Base-by-base conservation (phyloP, 768 basidiomycete species). In the Hericium rajendrae region DNA sequence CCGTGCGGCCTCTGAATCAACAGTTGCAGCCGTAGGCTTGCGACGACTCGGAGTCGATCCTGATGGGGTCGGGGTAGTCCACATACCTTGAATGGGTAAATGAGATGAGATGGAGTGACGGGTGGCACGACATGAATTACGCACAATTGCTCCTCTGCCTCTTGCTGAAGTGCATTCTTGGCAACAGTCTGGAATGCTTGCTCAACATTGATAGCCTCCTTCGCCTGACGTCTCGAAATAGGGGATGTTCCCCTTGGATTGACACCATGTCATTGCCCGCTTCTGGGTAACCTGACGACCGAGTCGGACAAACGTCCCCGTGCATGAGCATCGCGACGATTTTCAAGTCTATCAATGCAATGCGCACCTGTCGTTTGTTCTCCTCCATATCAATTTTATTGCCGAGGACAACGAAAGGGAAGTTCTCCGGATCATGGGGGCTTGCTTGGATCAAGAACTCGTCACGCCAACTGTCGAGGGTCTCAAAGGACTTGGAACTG, bases 381-480 rank as follows among this genome's bases (percentile, higher is more conserved):
- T 98, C 97, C 75, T 98, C 97, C 67, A 97, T 91, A 70, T 99
- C 97, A 70, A 99, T 95, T 91, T 99, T 99, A 77, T 99, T 99
- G n/a, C 97, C 97, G 59, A 99, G 75, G 12, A 99, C 95, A 56
- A 99, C 94, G 67, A 99, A 99, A 6, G 97, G 97, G 73, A 99
- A 99, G 77, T 97, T 97, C 80, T 98, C 97, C 41, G 97, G 94
- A 71, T 98, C 95, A 69, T 95, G 93, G 48, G 97, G 97, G 68
- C 91, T 94, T 11, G 97, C 97, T 76, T 99, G 89, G 66, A 99
- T 97, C 65, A 99, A 83, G 74, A 99, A 99, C 72, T 99, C 97
- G 72, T 99, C 97, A 59, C 97, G 82, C 97, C 97, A 99, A 69
- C 93, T 94, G 73, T 98, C 97, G 51, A 99, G 80, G 26, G 95